Evolutionary conservation across 352 stramenopile genomes (phyloP).

Genomic region (Phytophthora sp.): DNA sequence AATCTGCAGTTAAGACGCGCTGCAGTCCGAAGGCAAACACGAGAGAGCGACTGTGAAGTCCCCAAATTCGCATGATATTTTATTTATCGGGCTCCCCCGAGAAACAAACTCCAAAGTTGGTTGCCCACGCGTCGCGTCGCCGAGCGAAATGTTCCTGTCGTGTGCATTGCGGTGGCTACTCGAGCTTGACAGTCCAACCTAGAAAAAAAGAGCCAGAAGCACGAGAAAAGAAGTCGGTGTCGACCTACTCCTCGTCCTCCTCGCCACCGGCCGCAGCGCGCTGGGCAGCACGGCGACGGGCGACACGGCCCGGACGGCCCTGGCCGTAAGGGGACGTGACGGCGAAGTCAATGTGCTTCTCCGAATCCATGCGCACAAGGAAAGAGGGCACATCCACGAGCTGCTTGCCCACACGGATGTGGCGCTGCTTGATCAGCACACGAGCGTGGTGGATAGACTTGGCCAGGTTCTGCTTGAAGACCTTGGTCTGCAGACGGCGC

Average conservation of each 20-base stretch:
- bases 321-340: conserved; percentile 98
- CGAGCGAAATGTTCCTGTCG: not conserved
- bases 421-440: conserved; percentile 99
- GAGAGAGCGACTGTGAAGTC: conserved; percentile 42
- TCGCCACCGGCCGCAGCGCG: conserved; percentile 92
- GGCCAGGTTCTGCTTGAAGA: conserved; percentile 99
- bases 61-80: conserved; percentile 89
- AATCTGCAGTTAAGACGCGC: no score
- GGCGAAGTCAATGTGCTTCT: conserved; percentile 99
- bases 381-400: conserved; percentile 99
- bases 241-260: conserved; percentile 89
- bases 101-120: conserved; percentile 37
- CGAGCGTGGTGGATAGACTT: conserved; percentile 99
- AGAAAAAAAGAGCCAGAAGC: conserved; percentile 32
- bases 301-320: conserved; percentile 96
- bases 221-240: conserved; percentile 18
- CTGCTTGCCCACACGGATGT: conserved; percentile 99
- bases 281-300: conserved; percentile 93
- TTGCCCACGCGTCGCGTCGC: conserved; percentile 8
- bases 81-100: conserved; percentile 56
- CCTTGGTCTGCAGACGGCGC: conserved; percentile 98
- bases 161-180: conserved; percentile 3
- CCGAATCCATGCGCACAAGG: conserved; percentile 98
- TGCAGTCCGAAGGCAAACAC: conserved; percentile 5
- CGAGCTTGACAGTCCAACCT: conserved; percentile 6